These are phyloP conservation scores for Botrytis squamosa DNA, from an alignment of 2,329 filamentous ascomycete genomes.

Conservation along the genomic window DNA sequence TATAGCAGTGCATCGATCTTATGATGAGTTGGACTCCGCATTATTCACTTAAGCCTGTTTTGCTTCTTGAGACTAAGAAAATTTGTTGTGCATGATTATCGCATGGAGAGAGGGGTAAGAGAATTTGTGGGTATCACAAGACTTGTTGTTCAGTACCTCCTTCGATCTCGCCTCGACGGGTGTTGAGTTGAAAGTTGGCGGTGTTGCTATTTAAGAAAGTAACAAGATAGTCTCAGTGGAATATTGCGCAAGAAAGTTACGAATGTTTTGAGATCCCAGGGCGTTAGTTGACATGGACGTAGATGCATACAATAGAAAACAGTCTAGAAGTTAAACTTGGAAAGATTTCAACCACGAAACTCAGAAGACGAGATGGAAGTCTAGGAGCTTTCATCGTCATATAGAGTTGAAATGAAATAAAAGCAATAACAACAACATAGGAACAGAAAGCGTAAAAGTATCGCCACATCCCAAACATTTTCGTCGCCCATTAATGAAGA, in stretches of 20 bases:
- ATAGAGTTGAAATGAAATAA: fast-evolving
- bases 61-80: background rate
- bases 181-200: background rate
- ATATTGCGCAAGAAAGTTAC: background rate
- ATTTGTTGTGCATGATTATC: too few relatives aligned
- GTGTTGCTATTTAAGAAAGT: background rate
- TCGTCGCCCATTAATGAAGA: background rate
- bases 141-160: background rate
- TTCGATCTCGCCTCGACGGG: background rate
- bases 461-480: background rate
- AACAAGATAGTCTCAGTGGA: background rate
- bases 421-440: background rate
- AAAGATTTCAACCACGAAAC: background rate
- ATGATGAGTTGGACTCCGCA: background rate
- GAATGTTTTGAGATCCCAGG: background rate
- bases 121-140: background rate
- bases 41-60: background rate
- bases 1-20: background rate
- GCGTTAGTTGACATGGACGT: background rate
- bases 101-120: background rate
- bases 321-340: background rate
- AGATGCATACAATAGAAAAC: background rate
- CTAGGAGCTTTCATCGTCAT: fast-evolving
- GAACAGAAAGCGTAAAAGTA: background rate
- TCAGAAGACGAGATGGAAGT: background rate